Percentiles rank a stretch among this genome's conserved stretches.
phyloP scores from a whole-genome alignment of 2,329 filamentous ascomycete genomes.

The Byssoonygena ceratinophila region DNA sequence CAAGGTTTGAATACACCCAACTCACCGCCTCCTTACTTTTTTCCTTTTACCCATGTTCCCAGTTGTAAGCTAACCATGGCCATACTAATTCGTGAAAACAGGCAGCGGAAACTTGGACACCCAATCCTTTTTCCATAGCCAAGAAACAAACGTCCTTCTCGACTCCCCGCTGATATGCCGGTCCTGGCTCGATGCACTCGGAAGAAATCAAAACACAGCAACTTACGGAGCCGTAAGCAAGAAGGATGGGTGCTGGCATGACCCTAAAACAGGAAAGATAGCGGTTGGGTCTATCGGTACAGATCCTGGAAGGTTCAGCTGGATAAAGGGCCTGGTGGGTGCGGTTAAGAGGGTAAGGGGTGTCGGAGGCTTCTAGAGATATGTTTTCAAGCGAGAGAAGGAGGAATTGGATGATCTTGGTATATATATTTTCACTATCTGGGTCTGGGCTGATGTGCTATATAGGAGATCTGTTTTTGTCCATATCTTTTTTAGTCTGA shows the following conservation, averaged over 20 bases:
- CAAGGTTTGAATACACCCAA: conserved; percentile 37
- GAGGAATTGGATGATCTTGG: neutral
- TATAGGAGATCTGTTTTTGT: too few species aligned
- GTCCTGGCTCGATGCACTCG: conserved; percentile 52
- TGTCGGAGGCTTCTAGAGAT: conserved; percentile 42
- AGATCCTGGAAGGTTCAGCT: conserved; percentile 47
- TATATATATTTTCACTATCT: neutral
- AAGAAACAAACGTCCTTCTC: conserved; percentile 67
- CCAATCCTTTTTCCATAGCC: conserved; percentile 66
- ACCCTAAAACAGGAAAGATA: conserved; percentile 38
- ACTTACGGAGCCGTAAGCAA: conserved; percentile 45
- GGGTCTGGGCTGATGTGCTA: too few species aligned
- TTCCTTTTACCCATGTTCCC: neutral
- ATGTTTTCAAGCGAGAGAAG: too few species aligned
- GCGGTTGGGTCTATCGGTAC: conserved; percentile 43
- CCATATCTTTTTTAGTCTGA: neutral
- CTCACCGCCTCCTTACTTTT: neutral
- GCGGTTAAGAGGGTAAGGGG: conserved; percentile 50
- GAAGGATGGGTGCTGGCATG: conserved; percentile 54
- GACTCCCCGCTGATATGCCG: conserved; percentile 53
- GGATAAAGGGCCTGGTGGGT: conserved; percentile 49
- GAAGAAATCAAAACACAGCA: conserved; percentile 57
- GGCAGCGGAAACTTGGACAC: conserved; percentile 71
- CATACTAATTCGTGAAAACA: too few species aligned
- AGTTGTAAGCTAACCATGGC: neutral